phyloP scores from a whole-genome alignment of 2,329 filamentous ascomycete species.

The Xylaria sp. region DNA sequence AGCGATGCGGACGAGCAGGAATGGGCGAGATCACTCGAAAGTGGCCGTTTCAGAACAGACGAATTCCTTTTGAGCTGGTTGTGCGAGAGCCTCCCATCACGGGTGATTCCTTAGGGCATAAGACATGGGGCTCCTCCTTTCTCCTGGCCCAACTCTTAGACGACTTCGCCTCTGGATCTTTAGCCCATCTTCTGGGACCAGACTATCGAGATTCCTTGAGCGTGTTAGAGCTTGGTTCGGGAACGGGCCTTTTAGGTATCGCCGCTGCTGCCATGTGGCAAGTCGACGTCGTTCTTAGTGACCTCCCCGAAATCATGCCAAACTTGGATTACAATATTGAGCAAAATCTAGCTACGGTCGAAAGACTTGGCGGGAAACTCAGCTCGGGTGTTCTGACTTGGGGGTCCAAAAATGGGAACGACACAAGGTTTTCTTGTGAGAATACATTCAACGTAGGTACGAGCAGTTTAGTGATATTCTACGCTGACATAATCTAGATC shows the following conservation, averaged over 20 bases:
- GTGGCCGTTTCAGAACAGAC: slow-evolving; percentile 55
- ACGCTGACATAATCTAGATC: slow-evolving; percentile 52
- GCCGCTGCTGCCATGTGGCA: slow-evolving; percentile 77
- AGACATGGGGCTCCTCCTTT: slow-evolving; percentile 94
- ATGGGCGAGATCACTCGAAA: slow-evolving; percentile 63
- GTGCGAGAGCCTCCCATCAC: slow-evolving; percentile 88
- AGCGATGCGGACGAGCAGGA: slow-evolving; percentile 79
- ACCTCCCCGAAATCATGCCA: slow-evolving; percentile 80
- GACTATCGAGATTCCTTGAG: slow-evolving; percentile 38
- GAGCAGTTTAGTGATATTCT: not conserved
- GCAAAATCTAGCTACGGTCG: slow-evolving; percentile 64
- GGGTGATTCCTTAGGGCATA: slow-evolving; percentile 85
- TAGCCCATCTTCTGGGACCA: slow-evolving; percentile 53
- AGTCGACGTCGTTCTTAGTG: slow-evolving; percentile 74
- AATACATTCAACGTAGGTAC: slow-evolving; percentile 58
- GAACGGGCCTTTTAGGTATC: slow-evolving; percentile 88
- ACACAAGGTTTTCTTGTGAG: slow-evolving; percentile 49
- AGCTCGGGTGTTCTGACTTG: slow-evolving; percentile 76
- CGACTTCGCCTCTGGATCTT: slow-evolving; percentile 49
- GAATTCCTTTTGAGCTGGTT: slow-evolving; percentile 63
- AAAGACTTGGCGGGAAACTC: slow-evolving; percentile 59
- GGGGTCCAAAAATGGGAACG: slow-evolving; percentile 58
- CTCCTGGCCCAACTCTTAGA: slow-evolving; percentile 77
- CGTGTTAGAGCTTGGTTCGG: slow-evolving; percentile 82
- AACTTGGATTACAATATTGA: slow-evolving; percentile 79